Evolutionary conservation across 805 yeast species (phyloP), one percentile per base, ranked within the genome.

Genomic region (Yamadazyma takamatsuzukensis): DNA sequence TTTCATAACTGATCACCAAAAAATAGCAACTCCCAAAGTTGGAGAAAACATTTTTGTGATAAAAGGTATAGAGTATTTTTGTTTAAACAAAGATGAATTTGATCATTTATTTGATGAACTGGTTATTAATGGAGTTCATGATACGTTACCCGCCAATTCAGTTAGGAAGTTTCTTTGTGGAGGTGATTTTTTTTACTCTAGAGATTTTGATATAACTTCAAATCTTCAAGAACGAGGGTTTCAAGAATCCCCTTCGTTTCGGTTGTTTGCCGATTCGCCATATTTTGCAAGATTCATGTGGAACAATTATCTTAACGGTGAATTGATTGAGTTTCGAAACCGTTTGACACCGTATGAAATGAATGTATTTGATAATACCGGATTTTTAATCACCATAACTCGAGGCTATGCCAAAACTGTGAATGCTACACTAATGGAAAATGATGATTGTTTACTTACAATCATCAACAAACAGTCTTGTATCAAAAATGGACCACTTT

Each of bases 101-200:
- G 90, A 82, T 49, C 45, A 56, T 25, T 42, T 31, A 14, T 15
- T 37, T 12, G 19, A 34, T 12, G 32, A 32, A 13, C 19, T 32
- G 9, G 47, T 44, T 14, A 35, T 35, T 11, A 44, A 45, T 19
- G 41, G 40, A 53, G 38, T 25, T 1, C 29, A 49, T 4, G 42
- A 39, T 19, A n/a, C n/a, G n/a, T 17, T 28, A 2, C 77, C 77
- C 2, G 66, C 72, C 4, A 57, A 59, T 27, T 67, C 76, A 4
- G 69, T 74, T 4, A 52, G 61, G 27, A 63, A 65, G 31, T 64
- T 93, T 26, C 61, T 93, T 30, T 70, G 81, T 19, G 83, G 83
- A 51, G 97, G 97, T 3, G 85, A 95, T 2, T 93, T 93, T 53
- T 90, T 84, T 59, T 93, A 82, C 61, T 85, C 96, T 33, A 78